Conservation (phyloP, 176 grass and related monocot genomes). For the Bromus sterilis region DNA sequence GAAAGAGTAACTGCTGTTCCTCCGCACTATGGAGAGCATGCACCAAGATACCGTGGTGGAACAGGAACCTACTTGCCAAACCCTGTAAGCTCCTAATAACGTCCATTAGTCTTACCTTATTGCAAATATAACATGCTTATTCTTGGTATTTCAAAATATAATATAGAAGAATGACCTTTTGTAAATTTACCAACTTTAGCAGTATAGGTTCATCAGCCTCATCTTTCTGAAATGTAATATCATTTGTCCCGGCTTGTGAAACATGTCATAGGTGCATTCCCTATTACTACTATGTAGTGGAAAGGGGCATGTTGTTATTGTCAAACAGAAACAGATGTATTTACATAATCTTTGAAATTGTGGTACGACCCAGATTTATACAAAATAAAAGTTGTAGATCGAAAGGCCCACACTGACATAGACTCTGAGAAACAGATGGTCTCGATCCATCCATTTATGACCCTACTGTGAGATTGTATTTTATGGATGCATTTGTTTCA, state of each 20-base stretch:
- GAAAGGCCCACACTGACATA: background rate
- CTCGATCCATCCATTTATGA: background rate
- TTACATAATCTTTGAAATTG: background rate
- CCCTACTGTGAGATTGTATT: background rate
- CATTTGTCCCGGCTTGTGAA: background rate
- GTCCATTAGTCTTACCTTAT: conserved; percentile 4
- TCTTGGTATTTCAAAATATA: background rate
- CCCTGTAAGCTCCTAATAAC: conserved; percentile 71
- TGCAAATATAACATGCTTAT: background rate
- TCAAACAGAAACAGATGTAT: background rate
- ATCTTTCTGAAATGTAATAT: conserved; percentile 1
- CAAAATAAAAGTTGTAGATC: background rate
- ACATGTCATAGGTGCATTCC: background rate
- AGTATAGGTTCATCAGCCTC: background rate
- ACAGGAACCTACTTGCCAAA: conserved; percentile 91
- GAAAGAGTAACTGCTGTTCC: conserved; percentile 41
- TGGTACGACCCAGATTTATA: background rate
- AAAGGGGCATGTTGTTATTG: background rate
- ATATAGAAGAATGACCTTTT: background rate
- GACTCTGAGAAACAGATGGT: background rate
- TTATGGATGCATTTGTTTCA: conserved; percentile 9
- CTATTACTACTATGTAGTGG: background rate
- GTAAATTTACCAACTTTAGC: background rate
- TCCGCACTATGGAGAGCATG: conserved; percentile 48
- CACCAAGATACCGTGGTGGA: conserved; percentile 79